Evolutionary conservation across 129 eudicot species (phyloP), one percentile per base, ranked within the genome.

Genomic region (Tagetes erecta): DNA sequence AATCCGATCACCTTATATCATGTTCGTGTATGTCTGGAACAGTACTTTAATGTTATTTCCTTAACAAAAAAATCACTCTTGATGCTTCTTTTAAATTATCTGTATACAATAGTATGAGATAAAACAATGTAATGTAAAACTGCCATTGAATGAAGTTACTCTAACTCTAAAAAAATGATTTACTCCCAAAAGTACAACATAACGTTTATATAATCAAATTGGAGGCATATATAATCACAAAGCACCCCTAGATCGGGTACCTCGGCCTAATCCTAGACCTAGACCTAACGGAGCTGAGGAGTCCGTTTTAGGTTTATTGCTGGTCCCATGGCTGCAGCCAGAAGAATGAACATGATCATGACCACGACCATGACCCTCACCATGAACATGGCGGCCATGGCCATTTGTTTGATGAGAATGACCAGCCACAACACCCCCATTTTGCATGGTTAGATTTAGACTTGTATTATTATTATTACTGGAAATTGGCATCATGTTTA

Each of bases 241-340:
- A 36, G 76, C 84, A 62, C 76, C 70, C 52, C 83, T 83, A 41
- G 97, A 68, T 39, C 92, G 96, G 14, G 82, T 73, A 67, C 80
- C 85, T 70, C 91, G 77, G 13, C 90, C 97, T 60, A 88, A 80
- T n/a, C 97, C 96, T 46, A 86, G 59, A 37, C 96, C 97, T 75
- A 95, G 76, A 38, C 99, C 99, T 72, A 89, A 39, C 8, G 97
- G 99, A 70, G 74, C 96, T 30, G 83, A 49, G 12, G 84, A 49
- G 38, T 83, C 86, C 14, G 77, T 66, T 79, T 74, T 87, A n/a
- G 80, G 78, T 31, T 80, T 83, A 71, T 68, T 77, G 6, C 14
- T 64, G 37, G 73, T 80, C 11, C 77, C 85, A 67, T 94, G 97
- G 73, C 88, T 88, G 78, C 99, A 88, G 14, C 86, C 62, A 1